Base-by-base conservation (phyloP, 352 stramenopile genomes). In the Thalassiosira hispida region DNA sequence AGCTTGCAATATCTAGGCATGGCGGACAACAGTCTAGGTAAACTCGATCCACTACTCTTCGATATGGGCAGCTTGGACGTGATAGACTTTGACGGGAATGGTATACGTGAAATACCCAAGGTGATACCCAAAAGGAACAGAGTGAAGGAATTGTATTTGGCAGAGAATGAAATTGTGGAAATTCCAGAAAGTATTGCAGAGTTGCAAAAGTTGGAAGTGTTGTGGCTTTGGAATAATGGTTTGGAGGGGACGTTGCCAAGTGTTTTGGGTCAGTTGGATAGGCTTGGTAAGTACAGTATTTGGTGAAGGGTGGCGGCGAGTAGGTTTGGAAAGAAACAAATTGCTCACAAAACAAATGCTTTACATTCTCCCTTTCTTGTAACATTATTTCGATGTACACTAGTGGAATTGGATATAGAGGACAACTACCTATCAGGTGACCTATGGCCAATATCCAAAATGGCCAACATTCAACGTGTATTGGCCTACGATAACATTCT, bases 41-140 rank as follows among this genome's bases (percentile, higher is more conserved):
- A 73, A 20, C 22, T 47, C 8, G 60, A 86, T 67, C 73, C 84
- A 6, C 33, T 61, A 11, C 12, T 74, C 12, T 66, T 80, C 49
- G 71, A 55, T 20, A 68, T 88, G 38, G n/a, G 11, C 9, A n/a
- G 9, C 9, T 59, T 88, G 1, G 52, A 74, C n/a, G 53, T 69
- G 35, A 55, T 87, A 9, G 40, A 85, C 44, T 44, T 87, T 35
- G 53, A 84, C 33, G 53, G 64, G 23, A 85, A 85, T 29, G 44
- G 40, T 1, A 73, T 73, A 52, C 27, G 44, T 18, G 51, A 12
- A 16, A 73, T 73, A 49, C 64, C 64, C 0, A 23, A 29, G 5
- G 23, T 53, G 6, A 73, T 73, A 44, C 64, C 64, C 31, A 49
- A 31, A 20, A 23, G 33, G 18, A 73, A 73, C 40, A n/a, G 52